Percentiles rank a stretch among this genome's conserved stretches.
Evolutionary conservation across 2,329 filamentous ascomycete genomes (phyloP).

Genomic region (Colletotrichum falcatum): DNA sequence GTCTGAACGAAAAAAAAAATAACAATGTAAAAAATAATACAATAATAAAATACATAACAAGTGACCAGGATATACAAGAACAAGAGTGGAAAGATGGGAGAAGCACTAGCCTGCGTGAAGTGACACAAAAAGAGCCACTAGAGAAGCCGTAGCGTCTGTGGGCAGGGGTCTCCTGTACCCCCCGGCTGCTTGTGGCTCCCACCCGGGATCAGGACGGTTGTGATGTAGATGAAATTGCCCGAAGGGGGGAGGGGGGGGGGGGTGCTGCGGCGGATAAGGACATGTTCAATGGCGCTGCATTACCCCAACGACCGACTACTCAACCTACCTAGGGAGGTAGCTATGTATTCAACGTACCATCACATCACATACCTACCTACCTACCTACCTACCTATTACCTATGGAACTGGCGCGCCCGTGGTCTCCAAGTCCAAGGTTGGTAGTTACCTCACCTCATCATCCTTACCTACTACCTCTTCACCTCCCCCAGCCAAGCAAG

Average conservation of each 20-base stretch:
- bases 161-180: slow-evolving; percentile 44
- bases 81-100: slow-evolving; percentile 49
- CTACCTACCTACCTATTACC: slow-evolving; percentile 44
- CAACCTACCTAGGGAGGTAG: too few species aligned
- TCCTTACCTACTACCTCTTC: too few species aligned
- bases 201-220: slow-evolving; percentile 50
- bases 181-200: slow-evolving; percentile 37
- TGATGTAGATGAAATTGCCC: slow-evolving; percentile 59
- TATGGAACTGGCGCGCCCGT: slow-evolving; percentile 41
- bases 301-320: slow-evolving; percentile 28
- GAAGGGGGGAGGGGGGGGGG: slow-evolving; percentile 47
- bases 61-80: slow-evolving; percentile 34
- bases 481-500: slow-evolving; percentile 14
- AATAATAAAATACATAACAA: slow-evolving; percentile 1
- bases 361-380: slow-evolving; percentile 42
- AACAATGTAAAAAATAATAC: neutral
- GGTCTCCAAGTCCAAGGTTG: slow-evolving; percentile 13
- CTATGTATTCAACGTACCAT: slow-evolving; percentile 44
- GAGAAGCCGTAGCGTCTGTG: slow-evolving; percentile 40
- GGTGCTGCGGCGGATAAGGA: slow-evolving; percentile 35
- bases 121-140: slow-evolving; percentile 46
- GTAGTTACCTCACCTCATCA: slow-evolving; percentile 22
- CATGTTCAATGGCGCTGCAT: slow-evolving; percentile 48
- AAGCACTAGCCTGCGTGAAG: slow-evolving; percentile 44
- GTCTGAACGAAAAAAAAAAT: slow-evolving; percentile 40